Base-by-base conservation (phyloP, 345 rosid genomes). In the Brassica rapa region DNA sequence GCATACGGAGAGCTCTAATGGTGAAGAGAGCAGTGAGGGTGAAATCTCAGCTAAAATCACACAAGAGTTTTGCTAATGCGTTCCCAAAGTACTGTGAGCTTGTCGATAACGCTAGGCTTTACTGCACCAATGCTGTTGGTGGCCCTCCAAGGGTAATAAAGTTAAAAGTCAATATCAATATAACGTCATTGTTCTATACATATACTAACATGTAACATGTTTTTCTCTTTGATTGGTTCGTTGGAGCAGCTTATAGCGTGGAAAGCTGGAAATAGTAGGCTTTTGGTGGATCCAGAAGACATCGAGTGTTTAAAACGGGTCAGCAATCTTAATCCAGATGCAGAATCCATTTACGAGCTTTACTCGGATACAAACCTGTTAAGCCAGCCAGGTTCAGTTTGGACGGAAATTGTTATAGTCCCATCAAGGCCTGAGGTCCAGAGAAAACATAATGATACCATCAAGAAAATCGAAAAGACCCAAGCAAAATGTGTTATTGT, bases 1-100 rank as follows among this genome's bases (percentile, higher is more conserved):
- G 98, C 80, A 89, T 93, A 78, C 86, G 97, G 92, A 93, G 99
- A 84, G 97, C 98, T 43, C 67, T 93, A 70, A 89, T 83, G 80
- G 83, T 86, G 68, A 83, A 86, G 70, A 87, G 99, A 78, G 98
- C 97, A 1, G 97, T 93, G 33, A 85, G 99, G 70, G 96, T 95
- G 78, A 85, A 84, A 41, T 87, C 99, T 9, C 98, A 95, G 68
- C 73, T 95, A 67, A 81, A 79, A 56, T 95, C 98, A 39, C 99
- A 93, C 85, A 88, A 87, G 86, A 89, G 90, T 76, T 95, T 93
- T 63, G 98, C 99, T 7, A 83, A 16, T 78, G 97, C 96, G 3
- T 95, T 95, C 72, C 90, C 84, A 41, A 84, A 76, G 32, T 95
- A 93, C 32, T 88, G 91, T 80, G 73, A 80, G 1, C 85, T 90